phyloP scores from a whole-genome alignment of 495 filamentous ascomycete species.

The Rostrohypoxylon terebratum region DNA sequence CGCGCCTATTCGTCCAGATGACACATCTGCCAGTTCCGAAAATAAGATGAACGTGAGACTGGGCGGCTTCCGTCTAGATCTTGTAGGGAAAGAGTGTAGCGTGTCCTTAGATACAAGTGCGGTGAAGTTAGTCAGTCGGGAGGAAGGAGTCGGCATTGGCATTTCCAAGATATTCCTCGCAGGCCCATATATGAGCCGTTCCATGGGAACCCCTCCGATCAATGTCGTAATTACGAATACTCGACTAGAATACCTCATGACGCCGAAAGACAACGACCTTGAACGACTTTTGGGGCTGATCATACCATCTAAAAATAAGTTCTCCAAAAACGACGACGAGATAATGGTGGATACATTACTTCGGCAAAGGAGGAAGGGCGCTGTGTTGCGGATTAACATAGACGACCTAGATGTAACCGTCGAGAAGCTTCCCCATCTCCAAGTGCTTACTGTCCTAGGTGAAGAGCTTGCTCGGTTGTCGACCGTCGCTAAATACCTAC shows the following conservation, averaged over 20 bases:
- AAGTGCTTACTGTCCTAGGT: conserved; percentile 72
- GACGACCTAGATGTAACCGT: conserved; percentile 69
- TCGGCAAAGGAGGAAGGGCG: conserved; percentile 88
- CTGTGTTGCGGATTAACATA: conserved; percentile 79
- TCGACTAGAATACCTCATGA: conserved; percentile 76
- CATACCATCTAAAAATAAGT: conserved; percentile 91
- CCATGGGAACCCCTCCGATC: conserved; percentile 63
- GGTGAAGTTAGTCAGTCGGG: conserved; percentile 79
- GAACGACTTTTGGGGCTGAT: conserved; percentile 85
- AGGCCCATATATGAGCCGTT: conserved; percentile 71
- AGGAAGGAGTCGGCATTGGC: conserved; percentile 73
- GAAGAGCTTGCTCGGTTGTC: conserved; percentile 84
- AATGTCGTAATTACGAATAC: conserved; percentile 68
- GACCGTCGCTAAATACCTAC: conserved; percentile 92
- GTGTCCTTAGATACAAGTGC: conserved; percentile 80
- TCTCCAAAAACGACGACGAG: conserved; percentile 86
- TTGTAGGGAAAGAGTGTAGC: conserved; percentile 80
- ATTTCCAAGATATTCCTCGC: conserved; percentile 79
- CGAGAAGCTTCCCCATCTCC: conserved; percentile 68
- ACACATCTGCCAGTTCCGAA: conserved; percentile 59
- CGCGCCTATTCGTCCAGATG: conserved; percentile 60
- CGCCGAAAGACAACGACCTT: conserved; percentile 83
- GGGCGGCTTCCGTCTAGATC: conserved; percentile 76
- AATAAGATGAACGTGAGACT: conserved; percentile 81
- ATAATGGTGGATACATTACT: conserved; percentile 94